A percentile compares a stretch with the other conserved stretches of the same genome.
Evolutionary conservation across 2,329 filamentous ascomycete species (phyloP).

Genomic region (Diaporthe capsici): DNA sequence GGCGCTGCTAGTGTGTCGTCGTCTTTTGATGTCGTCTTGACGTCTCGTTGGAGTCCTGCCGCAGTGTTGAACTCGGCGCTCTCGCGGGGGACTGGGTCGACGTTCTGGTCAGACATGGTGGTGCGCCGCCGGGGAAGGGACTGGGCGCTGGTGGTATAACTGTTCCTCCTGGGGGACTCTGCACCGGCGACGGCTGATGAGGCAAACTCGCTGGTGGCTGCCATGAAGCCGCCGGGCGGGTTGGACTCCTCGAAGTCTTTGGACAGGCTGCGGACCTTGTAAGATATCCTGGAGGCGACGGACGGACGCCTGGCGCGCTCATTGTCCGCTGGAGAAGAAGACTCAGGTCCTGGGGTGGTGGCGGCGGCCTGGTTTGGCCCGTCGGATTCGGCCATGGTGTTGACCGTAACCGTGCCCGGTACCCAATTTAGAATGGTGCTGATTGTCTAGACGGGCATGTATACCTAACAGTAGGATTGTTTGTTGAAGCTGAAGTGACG

Average conservation of each 20-base stretch:
- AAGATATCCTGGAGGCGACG: conserved; percentile 37
- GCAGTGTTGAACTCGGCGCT: conserved; percentile 18
- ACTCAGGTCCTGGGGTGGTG: conserved; percentile 19
- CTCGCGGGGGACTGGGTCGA: conserved; percentile 23
- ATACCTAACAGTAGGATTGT: background rate
- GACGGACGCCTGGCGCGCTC: conserved; percentile 42
- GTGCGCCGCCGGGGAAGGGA: conserved; percentile 27
- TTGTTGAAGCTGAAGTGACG: background rate
- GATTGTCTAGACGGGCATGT: conserved; percentile 4
- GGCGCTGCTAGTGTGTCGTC: background rate
- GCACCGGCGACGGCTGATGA: conserved; percentile 53
- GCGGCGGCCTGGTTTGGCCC: conserved; percentile 31
- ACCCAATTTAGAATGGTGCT: background rate
- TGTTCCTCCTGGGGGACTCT: conserved; percentile 37
- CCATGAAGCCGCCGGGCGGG: conserved; percentile 62
- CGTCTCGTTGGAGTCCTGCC: background rate
- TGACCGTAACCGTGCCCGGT: conserved; percentile 7
- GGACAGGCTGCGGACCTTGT: conserved; percentile 43
- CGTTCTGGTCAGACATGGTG: conserved; percentile 31
- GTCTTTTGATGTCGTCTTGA: background rate
- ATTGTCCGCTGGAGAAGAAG: background rate
- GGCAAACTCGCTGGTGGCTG: conserved; percentile 61
- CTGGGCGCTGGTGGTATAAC: conserved; percentile 22
- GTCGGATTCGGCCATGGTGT: conserved; percentile 39
- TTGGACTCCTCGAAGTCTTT: conserved; percentile 60